Conservation (phyloP, 202 grass and related monocot genomes). For the Saccharum hybrid region DNA sequence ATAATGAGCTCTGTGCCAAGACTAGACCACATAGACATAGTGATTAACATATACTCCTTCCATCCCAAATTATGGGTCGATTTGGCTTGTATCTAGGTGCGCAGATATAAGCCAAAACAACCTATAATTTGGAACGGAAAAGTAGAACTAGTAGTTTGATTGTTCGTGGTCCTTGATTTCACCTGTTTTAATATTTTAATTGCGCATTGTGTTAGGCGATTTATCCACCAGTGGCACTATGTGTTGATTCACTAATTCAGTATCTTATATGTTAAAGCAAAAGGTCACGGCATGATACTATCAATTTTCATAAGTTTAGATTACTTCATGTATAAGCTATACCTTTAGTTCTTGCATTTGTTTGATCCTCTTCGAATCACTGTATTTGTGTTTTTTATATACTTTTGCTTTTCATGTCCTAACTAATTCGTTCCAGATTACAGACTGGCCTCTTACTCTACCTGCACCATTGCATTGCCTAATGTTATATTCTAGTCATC, state of each 20-base stretch:
- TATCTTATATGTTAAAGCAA: neutral
- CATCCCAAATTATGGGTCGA: neutral
- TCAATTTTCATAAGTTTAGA: neutral
- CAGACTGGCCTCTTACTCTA: neutral
- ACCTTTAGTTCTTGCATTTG: neutral
- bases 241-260: neutral
- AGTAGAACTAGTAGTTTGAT: slow-evolving; percentile 10
- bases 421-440: neutral
- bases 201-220: neutral
- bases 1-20: neutral
- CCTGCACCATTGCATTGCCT: neutral
- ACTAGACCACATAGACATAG: neutral
- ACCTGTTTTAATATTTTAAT: neutral
- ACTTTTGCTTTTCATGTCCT: neutral
- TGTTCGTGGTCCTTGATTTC: slow-evolving; percentile 1
- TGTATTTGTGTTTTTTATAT: neutral
- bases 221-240: neutral
- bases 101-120: neutral
- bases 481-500: neutral
- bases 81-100: neutral
- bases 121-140: neutral
- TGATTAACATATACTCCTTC: neutral
- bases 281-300: neutral
- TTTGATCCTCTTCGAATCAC: neutral
- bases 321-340: neutral